Evolutionary conservation across 2,329 filamentous ascomycete species (phyloP), one percentile per base, ranked within the genome.

Genomic region (Furcasterigmium sp.): DNA sequence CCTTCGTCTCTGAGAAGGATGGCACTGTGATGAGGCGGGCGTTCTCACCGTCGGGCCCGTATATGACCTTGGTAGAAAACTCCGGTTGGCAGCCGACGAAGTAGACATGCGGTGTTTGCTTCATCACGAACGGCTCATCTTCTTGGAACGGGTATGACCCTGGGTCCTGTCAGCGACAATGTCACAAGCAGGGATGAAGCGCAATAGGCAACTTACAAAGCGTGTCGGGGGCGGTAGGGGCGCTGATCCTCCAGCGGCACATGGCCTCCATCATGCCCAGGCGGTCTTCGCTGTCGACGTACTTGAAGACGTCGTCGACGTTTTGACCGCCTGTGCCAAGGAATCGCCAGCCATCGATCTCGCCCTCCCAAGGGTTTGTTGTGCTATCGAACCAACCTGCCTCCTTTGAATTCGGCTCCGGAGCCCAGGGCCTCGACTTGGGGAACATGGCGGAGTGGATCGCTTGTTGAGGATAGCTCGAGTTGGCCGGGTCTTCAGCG

Each of bases 101-200:
- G 67, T 89, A 97, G 25, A 98, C 72, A 57, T 98, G 91, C 3
- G 93, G 93, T 49, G 88, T 95, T 15, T 82, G 70, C 50, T 84
- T 80, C 55, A 98, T 75, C 35, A 97, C 85, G 57, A 97, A 94
- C 1, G 88, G 90, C 58, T 98, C 94, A 39, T 89, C 79, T 15
- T 93, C 87, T 64, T 97, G 91, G 65, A 95, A 98, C 1, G 93
- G 93, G 59, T 97, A 98, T 58, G 87, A 91, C 87, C 88, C 88
- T 91, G 47, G 38, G 20, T 15, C 3, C 20, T 15, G 37, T 54
- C 39, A 51, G 50, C 25, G 44, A 42, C n/a, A n/a, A n/a, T n/a
- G n/a, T n/a, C n/a, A 3, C n/a, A n/a, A 20, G 17, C 38, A 15
- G 6, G 3, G 32, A 28, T 14, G 21, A 10, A 37, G n/a, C 36